Evolutionary conservation across 495 filamentous ascomycete genomes (phyloP).

Genomic region (Trichoderma parareesei): DNA sequence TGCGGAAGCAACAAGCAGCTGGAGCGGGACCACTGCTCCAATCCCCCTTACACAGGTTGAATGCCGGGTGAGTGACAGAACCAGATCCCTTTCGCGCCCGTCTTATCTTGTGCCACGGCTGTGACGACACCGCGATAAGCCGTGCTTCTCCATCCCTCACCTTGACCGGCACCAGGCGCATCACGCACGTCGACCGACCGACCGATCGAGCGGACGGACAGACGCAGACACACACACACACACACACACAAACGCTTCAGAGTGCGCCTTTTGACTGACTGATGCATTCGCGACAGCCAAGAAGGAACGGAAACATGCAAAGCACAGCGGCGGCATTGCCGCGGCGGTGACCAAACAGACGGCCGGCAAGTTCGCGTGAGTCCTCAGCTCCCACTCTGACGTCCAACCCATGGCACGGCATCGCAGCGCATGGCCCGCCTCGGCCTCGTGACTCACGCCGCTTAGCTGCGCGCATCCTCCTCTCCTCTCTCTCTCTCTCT

Average conservation of each 20-base stretch:
- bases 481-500: neutral
- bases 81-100: neutral
- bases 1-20: neutral
- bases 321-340: constrained; percentile 41
- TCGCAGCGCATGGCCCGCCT: constrained; percentile 4
- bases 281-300: constrained; percentile 24
- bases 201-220: neutral
- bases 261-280: neutral
- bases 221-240: neutral
- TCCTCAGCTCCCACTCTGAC: constrained; percentile 13
- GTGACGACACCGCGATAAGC: constrained; percentile 9
- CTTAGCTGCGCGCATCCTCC: neutral
- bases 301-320: constrained; percentile 47
- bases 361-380: constrained; percentile 40
- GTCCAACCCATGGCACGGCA: neutral
- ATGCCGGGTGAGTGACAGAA: constrained; percentile 5
- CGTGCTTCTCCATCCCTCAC: neutral
- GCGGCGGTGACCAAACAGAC: constrained; percentile 45
- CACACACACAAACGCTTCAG: neutral
- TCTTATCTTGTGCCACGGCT: constrained; percentile 8
- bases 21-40: constrained; percentile 8
- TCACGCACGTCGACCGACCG: neutral
- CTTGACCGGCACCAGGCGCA: neutral
- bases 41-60: constrained; percentile 6
- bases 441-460: constrained; percentile 8